These are phyloP conservation scores for Fusarium tupiense DNA, from an alignment of 2,329 filamentous ascomycete species.

Conservation along the genomic window DNA sequence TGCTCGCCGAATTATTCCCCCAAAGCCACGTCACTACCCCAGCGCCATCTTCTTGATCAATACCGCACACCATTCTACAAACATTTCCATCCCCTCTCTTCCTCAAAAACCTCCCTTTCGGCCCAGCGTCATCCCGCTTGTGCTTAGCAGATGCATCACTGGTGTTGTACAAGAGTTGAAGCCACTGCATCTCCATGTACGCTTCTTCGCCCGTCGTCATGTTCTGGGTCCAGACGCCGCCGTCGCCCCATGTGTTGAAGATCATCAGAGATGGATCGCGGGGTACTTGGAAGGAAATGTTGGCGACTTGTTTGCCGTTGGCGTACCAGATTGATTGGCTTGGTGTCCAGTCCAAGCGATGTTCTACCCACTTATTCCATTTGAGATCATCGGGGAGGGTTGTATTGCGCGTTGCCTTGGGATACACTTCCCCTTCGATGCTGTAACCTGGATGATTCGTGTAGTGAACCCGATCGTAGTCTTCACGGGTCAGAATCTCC, in stretches of 20 bases:
- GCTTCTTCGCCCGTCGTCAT: neutral
- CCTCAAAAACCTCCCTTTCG: neutral
- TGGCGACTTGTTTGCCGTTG: neutral
- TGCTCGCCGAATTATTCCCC: neutral
- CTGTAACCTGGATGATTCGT: neutral
- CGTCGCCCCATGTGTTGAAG: neutral
- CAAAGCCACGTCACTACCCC: neutral
- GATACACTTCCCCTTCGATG: neutral
- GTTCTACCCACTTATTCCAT: neutral
- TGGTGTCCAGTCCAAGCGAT: neutral
- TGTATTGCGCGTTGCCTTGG: neutral
- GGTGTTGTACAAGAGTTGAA: neutral
- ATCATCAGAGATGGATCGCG: neutral
- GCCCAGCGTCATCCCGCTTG: neutral
- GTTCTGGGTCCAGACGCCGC: neutral
- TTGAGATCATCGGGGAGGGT: neutral
- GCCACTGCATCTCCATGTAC: neutral
- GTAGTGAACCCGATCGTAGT: neutral
- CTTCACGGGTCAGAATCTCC: neutral
- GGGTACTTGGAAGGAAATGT: neutral
- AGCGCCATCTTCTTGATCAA: neutral
- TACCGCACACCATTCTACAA: neutral
- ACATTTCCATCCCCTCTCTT: neutral
- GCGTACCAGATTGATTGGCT: neutral
- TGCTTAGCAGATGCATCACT: neutral